Evolutionary conservation across 768 basidiomycete genomes (phyloP), one percentile per base, ranked within the genome.

Genomic region (Daedalea quercina): DNA sequence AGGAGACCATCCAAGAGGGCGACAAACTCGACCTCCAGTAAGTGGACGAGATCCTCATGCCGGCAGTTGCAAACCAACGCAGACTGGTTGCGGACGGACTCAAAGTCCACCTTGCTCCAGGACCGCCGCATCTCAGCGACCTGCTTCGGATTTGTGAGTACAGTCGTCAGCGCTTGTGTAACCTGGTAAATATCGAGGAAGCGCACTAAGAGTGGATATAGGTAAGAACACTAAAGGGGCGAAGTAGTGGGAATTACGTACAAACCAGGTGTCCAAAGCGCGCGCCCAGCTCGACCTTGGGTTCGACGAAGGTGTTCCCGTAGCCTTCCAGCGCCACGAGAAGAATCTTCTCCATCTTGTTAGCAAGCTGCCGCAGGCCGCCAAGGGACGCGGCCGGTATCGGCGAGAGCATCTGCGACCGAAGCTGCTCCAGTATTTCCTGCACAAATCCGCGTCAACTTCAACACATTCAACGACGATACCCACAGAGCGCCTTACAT

Each of bases 161-260:
- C 90, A n/a, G 89, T 90, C 60, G 80, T 86, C 50, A 94, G 73
- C 13, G 91, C 91, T 63, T 92, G 90, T 0, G 90, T 91, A 50
- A 94, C 90, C 68, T 93, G 91, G 65, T 89, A 92, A 51, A 94
- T 92, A 63, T 94, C 90, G 54, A 94, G 77, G 76, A 89, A 94
- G 64, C 90, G 85, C 69, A 93, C 90, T 92, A 57, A 15, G 58
- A 59, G 3, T 7, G 8, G 28, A 12, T 28, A 20, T 33, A n/a
- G 17, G 45, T 52, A 9, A 37, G 56, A 28, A 33, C 26, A 22
- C 25, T 12, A 9, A 22, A 34, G 4, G 4, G 9, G 19, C 40
- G 44, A 25, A 50, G 28, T 40, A 47, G 41, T 45, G 37, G 45
- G 33, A 19, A 47, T 33, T 44, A 89, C 87, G 70, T 61, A 90